Base-by-base conservation (phyloP, 2,329 filamentous ascomycete genomes). In the Nannizziopsis arthrosporioides region DNA sequence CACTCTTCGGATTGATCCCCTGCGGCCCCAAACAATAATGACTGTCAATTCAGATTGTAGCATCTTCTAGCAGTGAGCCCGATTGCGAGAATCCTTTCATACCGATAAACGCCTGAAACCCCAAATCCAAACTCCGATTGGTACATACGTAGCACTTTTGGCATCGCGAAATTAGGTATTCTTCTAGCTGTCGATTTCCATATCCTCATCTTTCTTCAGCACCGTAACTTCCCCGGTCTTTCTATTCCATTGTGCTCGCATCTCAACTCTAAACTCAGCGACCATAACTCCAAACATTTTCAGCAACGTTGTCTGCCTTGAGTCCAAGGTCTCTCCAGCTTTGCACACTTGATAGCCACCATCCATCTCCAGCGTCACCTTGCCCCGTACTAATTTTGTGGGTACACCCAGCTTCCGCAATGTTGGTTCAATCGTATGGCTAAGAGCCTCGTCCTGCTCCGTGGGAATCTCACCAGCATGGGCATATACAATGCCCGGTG, bases 251-350 rank as follows among this genome's bases (percentile, higher is more conserved):
- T 75, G 83, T 62, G 88, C 89, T 65, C 84, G 71, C 55, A 94
- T 70, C 60, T 80, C 76, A 50, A 98, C 81, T 65, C 76, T 82
- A 72, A 98, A 98, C 71, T 96, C 88, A 50, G 87, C 85, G 68
- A 92, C 79, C 54, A 85, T 86, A 49, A 95, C 79, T 46, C 87
- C 84, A 69, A 98, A 96, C 60, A 94, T 75, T 78, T 96, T 96
- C 67, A 98, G 68, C 62, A 98, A 71, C 55, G 88, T 83, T 49
- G 92, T 95, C 75, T 98, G 92, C 59, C 90, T 78, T 56, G 85
- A 89, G 68, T 95, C 89, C 56, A 98, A 70, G 39, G 80, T 75
- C 62, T 95, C 80, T 9, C 90, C 92, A 66, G 88, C 82, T 60
- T 80, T 81, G 71, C 90, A 96, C 43, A 98, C 80, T 8, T 75